Evolutionary conservation across 768 basidiomycete genomes (phyloP).

Genomic region (Mycena vitilis): DNA sequence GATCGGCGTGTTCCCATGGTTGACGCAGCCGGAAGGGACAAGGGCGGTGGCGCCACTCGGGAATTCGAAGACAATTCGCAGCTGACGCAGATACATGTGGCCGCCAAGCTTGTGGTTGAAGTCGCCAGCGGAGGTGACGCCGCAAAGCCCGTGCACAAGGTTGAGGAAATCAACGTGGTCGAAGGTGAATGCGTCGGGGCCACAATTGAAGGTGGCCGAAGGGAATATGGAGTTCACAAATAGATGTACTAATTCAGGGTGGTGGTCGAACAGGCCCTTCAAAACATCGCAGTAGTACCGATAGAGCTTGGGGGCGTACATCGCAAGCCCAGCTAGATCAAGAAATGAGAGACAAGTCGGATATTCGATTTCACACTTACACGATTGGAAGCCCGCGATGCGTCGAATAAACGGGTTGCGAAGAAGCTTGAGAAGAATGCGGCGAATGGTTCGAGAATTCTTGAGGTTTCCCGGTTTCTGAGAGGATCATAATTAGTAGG

Average conservation of each 20-base stretch:
- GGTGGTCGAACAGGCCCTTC: not conserved
- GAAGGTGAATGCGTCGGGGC: no score
- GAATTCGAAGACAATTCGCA: no score
- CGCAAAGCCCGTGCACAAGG: no score
- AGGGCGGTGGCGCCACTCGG: no score
- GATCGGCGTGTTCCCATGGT: no score
- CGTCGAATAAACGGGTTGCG: not conserved
- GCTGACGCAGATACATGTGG: no score
- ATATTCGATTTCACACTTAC: not conserved
- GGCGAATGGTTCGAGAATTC: not conserved
- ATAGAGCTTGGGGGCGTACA: not conserved
- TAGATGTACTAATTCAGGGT: not conserved
- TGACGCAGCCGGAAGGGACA: no score
- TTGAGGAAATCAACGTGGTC: no score
- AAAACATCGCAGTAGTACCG: not conserved
- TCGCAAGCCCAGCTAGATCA: not conserved
- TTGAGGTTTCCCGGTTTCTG: not conserved
- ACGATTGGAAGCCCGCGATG: not conserved
- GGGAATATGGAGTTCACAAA: not conserved
- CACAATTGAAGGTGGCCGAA: no score
- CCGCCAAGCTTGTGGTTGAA: no score
- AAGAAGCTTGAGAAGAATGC: not conserved
- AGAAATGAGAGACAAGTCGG: not conserved
- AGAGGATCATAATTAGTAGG: no score
- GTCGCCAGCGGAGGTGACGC: no score